Conservation (phyloP, 78 protist genomes). For the Acrasis kona region DNA sequence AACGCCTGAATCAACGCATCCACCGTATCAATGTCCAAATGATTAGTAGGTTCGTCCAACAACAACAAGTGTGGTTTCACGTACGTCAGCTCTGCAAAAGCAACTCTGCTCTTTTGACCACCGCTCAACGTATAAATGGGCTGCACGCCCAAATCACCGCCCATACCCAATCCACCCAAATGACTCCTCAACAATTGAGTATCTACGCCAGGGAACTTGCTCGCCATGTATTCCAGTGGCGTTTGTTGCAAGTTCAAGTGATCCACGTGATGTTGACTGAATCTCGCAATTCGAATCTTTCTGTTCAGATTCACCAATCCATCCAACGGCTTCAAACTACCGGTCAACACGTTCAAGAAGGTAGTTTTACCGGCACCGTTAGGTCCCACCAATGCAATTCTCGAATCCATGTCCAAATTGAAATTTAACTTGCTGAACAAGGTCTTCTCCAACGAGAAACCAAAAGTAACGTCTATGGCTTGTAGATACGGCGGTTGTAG, state of each 20-base stretch:
- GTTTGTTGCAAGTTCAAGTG: conserved; percentile 56
- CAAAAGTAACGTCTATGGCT: conserved; percentile 65
- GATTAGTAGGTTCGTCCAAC: conserved; percentile 53
- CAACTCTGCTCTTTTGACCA: conserved; percentile 79
- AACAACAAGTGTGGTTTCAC: conserved; percentile 59
- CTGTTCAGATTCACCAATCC: conserved; percentile 42
- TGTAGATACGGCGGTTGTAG: conserved; percentile 59
- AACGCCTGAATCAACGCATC: conserved; percentile 46
- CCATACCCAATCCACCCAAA: conserved; percentile 66
- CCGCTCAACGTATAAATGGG: conserved; percentile 77
- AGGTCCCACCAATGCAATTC: conserved; percentile 58
- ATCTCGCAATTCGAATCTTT: conserved; percentile 55
- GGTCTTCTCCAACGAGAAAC: conserved; percentile 40
- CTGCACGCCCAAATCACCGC: conserved; percentile 58
- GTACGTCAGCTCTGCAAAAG: conserved; percentile 45
- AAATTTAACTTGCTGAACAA: conserved; percentile 65
- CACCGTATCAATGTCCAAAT: conserved; percentile 43
- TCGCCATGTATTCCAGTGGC: conserved; percentile 61
- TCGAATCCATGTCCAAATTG: conserved; percentile 54
- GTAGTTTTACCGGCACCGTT: conserved; percentile 26
- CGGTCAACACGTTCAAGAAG: conserved; percentile 25
- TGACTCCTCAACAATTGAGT: conserved; percentile 39
- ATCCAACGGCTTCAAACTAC: conserved; percentile 6
- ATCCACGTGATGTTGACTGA: conserved; percentile 81
- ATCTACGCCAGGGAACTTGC: conserved; percentile 37